phyloP scores from a whole-genome alignment of 345 rosid genomes.

The Corymbia maculata region DNA sequence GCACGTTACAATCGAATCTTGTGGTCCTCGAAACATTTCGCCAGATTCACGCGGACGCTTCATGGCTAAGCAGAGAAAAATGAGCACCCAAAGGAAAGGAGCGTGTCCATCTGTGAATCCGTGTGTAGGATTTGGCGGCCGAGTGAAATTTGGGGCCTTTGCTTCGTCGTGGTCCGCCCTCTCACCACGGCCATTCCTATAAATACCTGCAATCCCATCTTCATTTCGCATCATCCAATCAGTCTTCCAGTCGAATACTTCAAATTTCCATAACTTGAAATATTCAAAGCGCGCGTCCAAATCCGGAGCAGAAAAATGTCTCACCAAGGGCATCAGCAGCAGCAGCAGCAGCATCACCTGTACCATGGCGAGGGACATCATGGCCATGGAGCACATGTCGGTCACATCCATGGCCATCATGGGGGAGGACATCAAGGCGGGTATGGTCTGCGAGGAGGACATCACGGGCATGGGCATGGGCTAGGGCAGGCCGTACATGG shows the following conservation, averaged over 20 bases:
- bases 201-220: not conserved
- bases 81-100: not conserved
- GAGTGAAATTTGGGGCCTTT: not conserved
- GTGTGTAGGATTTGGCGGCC: not conserved
- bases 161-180: not conserved
- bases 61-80: not conserved
- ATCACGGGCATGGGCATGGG: not conserved
- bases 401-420: not conserved
- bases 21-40: not conserved
- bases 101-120: not conserved
- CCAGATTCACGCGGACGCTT: not conserved
- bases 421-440: not conserved
- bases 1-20: not conserved
- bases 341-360: not conserved
- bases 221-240: not conserved
- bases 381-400: not conserved
- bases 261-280: not conserved
- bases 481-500: not conserved
- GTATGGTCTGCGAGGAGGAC: not conserved
- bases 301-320: not conserved
- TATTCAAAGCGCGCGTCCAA: not conserved
- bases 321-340: not conserved
- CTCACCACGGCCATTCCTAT: not conserved
- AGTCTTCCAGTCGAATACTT: not conserved
- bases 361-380: not conserved